Evolutionary conservation across 2,329 filamentous ascomycete species (phyloP).

Genomic region (Aspergillus novofumigatus): DNA sequence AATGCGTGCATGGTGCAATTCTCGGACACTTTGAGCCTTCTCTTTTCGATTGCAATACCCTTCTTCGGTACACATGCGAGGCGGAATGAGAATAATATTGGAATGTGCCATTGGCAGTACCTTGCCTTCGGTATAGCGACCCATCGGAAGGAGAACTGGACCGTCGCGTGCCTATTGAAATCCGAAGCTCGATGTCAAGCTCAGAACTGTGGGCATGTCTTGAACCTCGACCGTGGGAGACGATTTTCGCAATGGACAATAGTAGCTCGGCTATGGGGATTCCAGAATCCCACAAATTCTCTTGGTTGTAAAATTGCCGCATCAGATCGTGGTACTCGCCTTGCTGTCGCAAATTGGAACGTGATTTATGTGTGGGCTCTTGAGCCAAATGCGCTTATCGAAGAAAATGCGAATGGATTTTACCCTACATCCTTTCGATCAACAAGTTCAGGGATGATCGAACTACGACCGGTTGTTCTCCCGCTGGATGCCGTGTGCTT

Average conservation of each 20-base stretch:
- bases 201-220: constrained; percentile 28
- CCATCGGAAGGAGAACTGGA: constrained; percentile 30
- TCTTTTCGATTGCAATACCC: constrained; percentile 37
- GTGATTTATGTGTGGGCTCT: constrained; percentile 39
- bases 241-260: constrained; percentile 34
- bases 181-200: constrained; percentile 28
- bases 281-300: constrained; percentile 30
- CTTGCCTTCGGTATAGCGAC: constrained; percentile 38
- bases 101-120: constrained; percentile 36
- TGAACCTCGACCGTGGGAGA: constrained; percentile 39
- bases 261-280: constrained; percentile 36
- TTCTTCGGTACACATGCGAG: constrained; percentile 36
- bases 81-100: constrained; percentile 4
- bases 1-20: constrained; percentile 26
- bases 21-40: constrained; percentile 20
- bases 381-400: constrained; percentile 34
- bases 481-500: constrained; percentile 37
- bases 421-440: constrained; percentile 30
- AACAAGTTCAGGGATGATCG: constrained; percentile 17
- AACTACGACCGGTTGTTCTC: constrained; percentile 32
- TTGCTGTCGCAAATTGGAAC: constrained; percentile 43
- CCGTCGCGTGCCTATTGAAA: constrained; percentile 35
- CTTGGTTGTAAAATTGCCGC: constrained; percentile 37
- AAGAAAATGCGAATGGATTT: constrained; percentile 24
- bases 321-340: constrained; percentile 32